phyloP scores from a whole-genome alignment of 2,329 filamentous ascomycete genomes.

The Phymatotrichopsis omnivora region DNA sequence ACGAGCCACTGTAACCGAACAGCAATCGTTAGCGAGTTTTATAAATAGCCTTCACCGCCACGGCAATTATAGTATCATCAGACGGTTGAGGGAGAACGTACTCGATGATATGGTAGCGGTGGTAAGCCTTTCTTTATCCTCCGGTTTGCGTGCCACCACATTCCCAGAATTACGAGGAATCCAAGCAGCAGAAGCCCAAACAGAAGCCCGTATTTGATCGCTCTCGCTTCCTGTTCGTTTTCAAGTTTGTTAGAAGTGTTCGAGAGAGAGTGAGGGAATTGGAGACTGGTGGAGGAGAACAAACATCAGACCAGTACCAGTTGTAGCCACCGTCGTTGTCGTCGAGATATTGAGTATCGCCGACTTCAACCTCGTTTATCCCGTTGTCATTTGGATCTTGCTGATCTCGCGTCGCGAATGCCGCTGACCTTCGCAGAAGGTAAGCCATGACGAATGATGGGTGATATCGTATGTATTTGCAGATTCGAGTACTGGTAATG shows the following conservation, averaged over 20 bases:
- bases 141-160: slow-evolving; percentile 58
- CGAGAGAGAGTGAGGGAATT: neutral
- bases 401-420: too few species aligned
- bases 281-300: neutral
- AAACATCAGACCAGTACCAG: slow-evolving; percentile 24
- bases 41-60: slow-evolving; percentile 29
- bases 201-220: slow-evolving; percentile 60
- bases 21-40: slow-evolving; percentile 4
- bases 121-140: slow-evolving; percentile 55
- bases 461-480: too few species aligned
- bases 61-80: slow-evolving; percentile 23
- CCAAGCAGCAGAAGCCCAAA: slow-evolving; percentile 50
- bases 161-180: slow-evolving; percentile 53
- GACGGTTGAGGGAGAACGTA: slow-evolving; percentile 35
- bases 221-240: slow-evolving; percentile 24
- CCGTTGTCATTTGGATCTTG: too few species aligned
- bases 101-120: slow-evolving; percentile 60
- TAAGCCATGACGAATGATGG: too few species aligned
- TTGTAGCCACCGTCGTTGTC: too few species aligned
- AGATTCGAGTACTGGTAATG: too few species aligned
- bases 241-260: slow-evolving; percentile 8
- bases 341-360: too few species aligned
- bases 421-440: too few species aligned
- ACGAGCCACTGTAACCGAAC: slow-evolving; percentile 43
- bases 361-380: too few species aligned